Base-by-base conservation (phyloP, 225 moss, liverwort and hornwort species). In the Pleurozium schreberi region DNA sequence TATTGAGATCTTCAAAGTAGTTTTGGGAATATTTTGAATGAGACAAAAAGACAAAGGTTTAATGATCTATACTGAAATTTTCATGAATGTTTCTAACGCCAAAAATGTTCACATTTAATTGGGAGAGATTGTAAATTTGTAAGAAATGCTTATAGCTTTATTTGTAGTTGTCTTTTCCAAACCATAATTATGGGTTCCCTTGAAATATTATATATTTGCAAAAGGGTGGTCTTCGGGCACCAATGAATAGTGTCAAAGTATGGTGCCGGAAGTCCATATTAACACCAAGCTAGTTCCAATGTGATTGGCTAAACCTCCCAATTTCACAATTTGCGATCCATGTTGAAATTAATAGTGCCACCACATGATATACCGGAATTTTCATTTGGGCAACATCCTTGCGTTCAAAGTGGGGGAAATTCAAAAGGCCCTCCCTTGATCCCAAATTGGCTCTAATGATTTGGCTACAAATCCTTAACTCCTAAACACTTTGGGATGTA, bases 201-300 rank as follows among this genome's bases (percentile, higher is more conserved):
- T 43, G 15, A 0, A 43, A 1, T 73, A n/a, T n/a, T n/a, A n/a
- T n/a, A 16, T 45, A 73, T 17, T 28, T 16, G 10, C 0, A 73
- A 1, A 73, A 71, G 15, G 3, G 19, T 2, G 11, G 7, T 31
- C 26, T 33, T 31, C 12, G 4, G 27, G 3, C 5, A 50, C 13
- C 12, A 52, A 75, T 52, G 21, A 75, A 50, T 34, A 50, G 21
- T 75, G 2, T 33, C 1, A 50, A 8, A 33, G 20, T 12, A 33
- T 33, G 2, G 8, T 31, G 2, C 0, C 1, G 0, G 1, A 47
- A 2, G 18, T 5, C 18, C 2, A 47, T 31, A 47, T 31, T 47
- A 2, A 18, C 18, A 74, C 11, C 30, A 74, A 74, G 19, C 6
- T 47, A 47, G 7, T 47, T 4, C 7, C 2, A 33, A 18, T 20